phyloP scores from a whole-genome alignment of 2,329 filamentous ascomycete genomes.

The Penicillium decumbens region DNA sequence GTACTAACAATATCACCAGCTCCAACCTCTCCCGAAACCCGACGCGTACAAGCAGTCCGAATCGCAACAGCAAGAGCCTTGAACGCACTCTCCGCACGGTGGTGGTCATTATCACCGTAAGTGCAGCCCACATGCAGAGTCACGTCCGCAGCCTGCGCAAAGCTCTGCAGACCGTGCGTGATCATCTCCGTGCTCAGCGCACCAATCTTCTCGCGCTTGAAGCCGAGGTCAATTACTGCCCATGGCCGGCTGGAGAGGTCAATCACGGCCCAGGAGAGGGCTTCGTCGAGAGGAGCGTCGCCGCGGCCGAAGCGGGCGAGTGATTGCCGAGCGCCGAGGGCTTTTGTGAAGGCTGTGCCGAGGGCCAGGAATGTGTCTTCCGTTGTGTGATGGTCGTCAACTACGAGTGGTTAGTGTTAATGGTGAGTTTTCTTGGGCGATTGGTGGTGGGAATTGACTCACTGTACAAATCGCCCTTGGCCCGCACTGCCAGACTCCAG shows the following conservation, averaged over 20 bases:
- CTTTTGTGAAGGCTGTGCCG: conserved; percentile 74
- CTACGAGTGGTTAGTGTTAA: conserved; percentile 42
- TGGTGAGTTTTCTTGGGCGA: not conserved
- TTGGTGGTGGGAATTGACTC: conserved; percentile 32
- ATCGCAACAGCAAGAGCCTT: conserved; percentile 91
- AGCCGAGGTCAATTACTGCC: conserved; percentile 74
- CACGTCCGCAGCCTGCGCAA: conserved; percentile 80
- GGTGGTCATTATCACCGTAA: conserved; percentile 89
- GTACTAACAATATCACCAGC: conserved; percentile 94
- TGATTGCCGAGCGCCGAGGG: conserved; percentile 72
- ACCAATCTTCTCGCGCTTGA: conserved; percentile 88
- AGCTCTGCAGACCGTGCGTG: conserved; percentile 89
- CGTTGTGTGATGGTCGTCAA: conserved; percentile 97
- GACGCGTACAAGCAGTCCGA: conserved; percentile 66
- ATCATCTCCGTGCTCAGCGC: conserved; percentile 95
- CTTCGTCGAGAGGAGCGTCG: conserved; percentile 92
- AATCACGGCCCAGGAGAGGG: conserved; percentile 85
- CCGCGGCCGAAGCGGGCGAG: conserved; percentile 87
- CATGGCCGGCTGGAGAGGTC: conserved; percentile 92
- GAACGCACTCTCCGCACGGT: conserved; percentile 92
- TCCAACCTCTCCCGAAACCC: conserved; percentile 71
- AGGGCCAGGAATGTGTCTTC: conserved; percentile 94
- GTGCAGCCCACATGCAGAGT: conserved; percentile 95
- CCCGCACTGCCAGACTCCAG: conserved; percentile 80
- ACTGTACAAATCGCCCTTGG: conserved; percentile 89